phyloP scores from a whole-genome alignment of 2,329 filamentous ascomycete genomes.

The Trichoderma sp. region DNA sequence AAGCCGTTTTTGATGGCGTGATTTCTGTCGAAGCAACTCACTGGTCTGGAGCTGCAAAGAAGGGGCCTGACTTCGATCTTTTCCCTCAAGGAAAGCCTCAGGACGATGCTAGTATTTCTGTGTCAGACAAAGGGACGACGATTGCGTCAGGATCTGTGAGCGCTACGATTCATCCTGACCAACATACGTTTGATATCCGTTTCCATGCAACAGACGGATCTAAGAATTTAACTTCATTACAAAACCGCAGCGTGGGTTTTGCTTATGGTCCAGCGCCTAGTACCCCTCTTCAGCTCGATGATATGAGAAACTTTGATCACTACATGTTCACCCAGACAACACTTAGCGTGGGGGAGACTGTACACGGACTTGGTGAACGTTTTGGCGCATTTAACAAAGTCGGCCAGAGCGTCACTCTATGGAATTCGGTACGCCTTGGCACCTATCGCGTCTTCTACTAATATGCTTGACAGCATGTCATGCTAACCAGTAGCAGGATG shows the following conservation, averaged over 20 bases:
- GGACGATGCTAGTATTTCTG: constrained; percentile 32
- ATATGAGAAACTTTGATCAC: constrained; percentile 49
- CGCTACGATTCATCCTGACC: constrained; percentile 38
- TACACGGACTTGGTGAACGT: constrained; percentile 74
- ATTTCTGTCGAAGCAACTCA: constrained; percentile 44
- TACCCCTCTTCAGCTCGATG: constrained; percentile 38
- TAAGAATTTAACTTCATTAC: constrained; percentile 41
- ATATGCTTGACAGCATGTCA: no score
- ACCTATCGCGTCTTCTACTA: neutral
- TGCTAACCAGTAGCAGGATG: constrained; percentile 40
- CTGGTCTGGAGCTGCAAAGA: constrained; percentile 40
- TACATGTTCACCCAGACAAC: constrained; percentile 60
- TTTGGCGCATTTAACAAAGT: constrained; percentile 78
- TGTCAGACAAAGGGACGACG: constrained; percentile 39
- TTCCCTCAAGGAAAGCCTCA: constrained; percentile 39
- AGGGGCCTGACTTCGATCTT: constrained; percentile 43
- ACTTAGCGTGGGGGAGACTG: constrained; percentile 61
- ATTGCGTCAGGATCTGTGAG: constrained; percentile 40
- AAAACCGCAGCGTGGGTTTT: constrained; percentile 43
- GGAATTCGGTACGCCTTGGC: constrained; percentile 43
- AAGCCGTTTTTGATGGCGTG: constrained; percentile 42
- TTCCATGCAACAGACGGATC: constrained; percentile 41
- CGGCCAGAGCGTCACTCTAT: constrained; percentile 67
- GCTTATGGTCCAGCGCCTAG: constrained; percentile 39
- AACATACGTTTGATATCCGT: constrained; percentile 42